Evolutionary conservation across 352 stramenopile genomes (phyloP).

Genomic region (Ophiocytium majus): DNA sequence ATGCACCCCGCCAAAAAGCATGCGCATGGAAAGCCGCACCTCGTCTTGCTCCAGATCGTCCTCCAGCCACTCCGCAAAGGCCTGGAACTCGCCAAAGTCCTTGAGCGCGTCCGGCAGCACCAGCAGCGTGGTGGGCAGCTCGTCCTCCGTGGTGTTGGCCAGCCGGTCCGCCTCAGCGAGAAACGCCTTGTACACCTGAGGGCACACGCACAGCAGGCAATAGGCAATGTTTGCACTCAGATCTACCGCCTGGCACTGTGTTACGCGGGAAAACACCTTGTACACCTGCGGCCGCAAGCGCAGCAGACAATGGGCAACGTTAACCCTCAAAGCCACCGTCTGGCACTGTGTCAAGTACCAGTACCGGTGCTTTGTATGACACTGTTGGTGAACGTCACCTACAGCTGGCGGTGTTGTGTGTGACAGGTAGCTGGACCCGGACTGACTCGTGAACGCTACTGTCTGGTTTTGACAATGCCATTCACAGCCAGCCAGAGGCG

Average conservation of each 20-base stretch:
- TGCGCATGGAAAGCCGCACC: slow-evolving; percentile 15
- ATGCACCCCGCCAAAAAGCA: too few relatives aligned
- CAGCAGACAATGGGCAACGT: neutral
- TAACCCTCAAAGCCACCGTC: too few relatives aligned
- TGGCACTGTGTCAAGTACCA: too few relatives aligned
- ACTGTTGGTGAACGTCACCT: too few relatives aligned
- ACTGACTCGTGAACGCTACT: too few relatives aligned
- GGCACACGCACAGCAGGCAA: neutral
- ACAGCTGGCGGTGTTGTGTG: too few relatives aligned
- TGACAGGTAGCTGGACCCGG: too few relatives aligned
- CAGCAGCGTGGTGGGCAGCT: slow-evolving; percentile 39
- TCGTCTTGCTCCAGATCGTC: slow-evolving; percentile 43
- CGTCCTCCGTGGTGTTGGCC: slow-evolving; percentile 3
- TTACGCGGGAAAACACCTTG: neutral
- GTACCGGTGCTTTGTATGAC: too few relatives aligned
- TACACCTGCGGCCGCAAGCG: neutral
- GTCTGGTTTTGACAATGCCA: too few relatives aligned
- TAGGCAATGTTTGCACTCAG: too few relatives aligned
- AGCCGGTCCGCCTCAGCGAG: neutral
- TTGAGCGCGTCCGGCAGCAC: slow-evolving; percentile 30
- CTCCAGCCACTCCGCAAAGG: slow-evolving; percentile 41
- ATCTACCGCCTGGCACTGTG: too few relatives aligned
- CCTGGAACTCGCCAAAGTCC: slow-evolving; percentile 41
- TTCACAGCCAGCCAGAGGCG: too few relatives aligned
- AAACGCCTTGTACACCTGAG: slow-evolving; percentile 20